Conservation (phyloP, 371 early-diverging fungal genomes). For the Apophysomyces variabilis region DNA sequence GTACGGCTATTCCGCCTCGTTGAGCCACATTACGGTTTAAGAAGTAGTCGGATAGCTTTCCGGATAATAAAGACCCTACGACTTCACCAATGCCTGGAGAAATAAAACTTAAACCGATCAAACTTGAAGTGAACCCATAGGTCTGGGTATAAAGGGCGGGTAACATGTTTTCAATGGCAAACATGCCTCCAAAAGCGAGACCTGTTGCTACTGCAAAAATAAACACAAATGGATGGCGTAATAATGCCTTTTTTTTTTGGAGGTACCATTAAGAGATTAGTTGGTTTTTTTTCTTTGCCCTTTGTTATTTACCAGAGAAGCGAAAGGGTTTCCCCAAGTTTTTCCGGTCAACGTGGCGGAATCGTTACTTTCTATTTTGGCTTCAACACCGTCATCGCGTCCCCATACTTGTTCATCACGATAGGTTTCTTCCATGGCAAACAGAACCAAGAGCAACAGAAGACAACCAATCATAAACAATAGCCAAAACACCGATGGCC, state of each 20-base stretch:
- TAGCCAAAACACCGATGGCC: slow-evolving; percentile 36
- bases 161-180: slow-evolving; percentile 55
- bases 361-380: slow-evolving; percentile 8
- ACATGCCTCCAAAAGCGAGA: slow-evolving; percentile 62
- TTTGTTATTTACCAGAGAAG: slow-evolving; percentile 32
- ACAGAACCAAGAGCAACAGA: slow-evolving; percentile 30
- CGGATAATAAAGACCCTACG: slow-evolving; percentile 57
- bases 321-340: slow-evolving; percentile 40
- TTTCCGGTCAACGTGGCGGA: slow-evolving; percentile 23
- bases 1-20: slow-evolving; percentile 51
- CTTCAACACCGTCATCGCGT: slow-evolving; percentile 21
- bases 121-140: slow-evolving; percentile 40
- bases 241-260: slow-evolving; percentile 31
- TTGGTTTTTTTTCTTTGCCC: too few relatives aligned
- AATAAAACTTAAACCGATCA: slow-evolving; percentile 47
- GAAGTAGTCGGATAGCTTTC: slow-evolving; percentile 56
- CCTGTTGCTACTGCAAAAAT: slow-evolving; percentile 58
- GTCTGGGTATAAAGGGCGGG: slow-evolving; percentile 38
- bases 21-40: slow-evolving; percentile 48
- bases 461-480: slow-evolving; percentile 33
- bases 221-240: slow-evolving; percentile 60
- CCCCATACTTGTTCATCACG: slow-evolving; percentile 51
- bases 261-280: background rate
- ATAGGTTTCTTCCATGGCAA: slow-evolving; percentile 77
- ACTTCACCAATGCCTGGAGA: slow-evolving; percentile 61